Evolutionary conservation across 331 rosid genomes (phyloP).

Genomic region (Malus hybrid): DNA sequence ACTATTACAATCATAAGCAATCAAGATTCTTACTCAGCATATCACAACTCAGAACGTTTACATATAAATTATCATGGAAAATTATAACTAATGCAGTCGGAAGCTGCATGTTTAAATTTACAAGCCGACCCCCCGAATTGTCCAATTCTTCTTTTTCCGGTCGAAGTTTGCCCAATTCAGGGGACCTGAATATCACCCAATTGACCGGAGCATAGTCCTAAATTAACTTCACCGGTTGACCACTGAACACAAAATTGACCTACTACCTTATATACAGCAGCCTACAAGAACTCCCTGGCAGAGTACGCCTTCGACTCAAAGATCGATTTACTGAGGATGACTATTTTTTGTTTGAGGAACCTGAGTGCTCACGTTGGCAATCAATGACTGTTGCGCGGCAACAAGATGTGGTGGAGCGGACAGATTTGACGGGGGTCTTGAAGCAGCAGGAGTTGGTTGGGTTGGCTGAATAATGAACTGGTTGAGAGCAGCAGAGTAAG

Average conservation of each 20-base stretch:
- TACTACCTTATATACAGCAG: background rate
- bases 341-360: slow-evolving; percentile 1
- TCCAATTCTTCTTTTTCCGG: too few relatives aligned
- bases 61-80: too few relatives aligned
- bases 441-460: slow-evolving; percentile 18
- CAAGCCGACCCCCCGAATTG: too few relatives aligned
- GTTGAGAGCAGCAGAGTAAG: slow-evolving; percentile 25
- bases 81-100: too few relatives aligned
- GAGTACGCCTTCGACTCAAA: background rate
- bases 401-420: slow-evolving; percentile 15
- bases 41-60: background rate
- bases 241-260: background rate
- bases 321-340: background rate
- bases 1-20: background rate
- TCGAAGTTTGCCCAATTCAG: background rate
- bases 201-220: background rate
- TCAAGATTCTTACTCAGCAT: background rate
- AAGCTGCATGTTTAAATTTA: too few relatives aligned
- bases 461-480: slow-evolving; percentile 55
- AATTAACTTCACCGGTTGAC: background rate
- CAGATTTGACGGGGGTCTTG: slow-evolving; percentile 23
- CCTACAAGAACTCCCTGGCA: background rate
- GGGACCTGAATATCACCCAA: background rate
- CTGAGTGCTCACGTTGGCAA: slow-evolving; percentile 25
- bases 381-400: slow-evolving; percentile 16